Base-by-base conservation (phyloP, 108 stramenopile genomes). In the Pseudonitzschia pungens region DNA sequence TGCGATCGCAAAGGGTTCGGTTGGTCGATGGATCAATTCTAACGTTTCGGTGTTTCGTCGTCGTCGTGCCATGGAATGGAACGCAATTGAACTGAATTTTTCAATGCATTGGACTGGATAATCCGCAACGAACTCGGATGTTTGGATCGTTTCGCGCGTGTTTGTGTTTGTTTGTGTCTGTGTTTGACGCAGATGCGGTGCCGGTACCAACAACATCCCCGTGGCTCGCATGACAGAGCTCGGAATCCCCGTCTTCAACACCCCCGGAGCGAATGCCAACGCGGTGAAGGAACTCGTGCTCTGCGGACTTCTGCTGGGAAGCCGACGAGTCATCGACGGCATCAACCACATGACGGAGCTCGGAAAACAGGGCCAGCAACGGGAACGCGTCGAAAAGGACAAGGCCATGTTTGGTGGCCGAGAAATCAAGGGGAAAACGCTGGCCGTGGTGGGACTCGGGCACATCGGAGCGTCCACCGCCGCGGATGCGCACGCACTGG, bases 221-320 rank as follows among this genome's bases (percentile, higher is more conserved):
- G 87, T 92, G 27, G 58, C 87, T 16, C 87, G 89, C 33, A 87
- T 88, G 80, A 89, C 89, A 14, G 86, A 91, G 74, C 70, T 87
- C 8, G 93, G 93, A 43, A 89, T 95, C 42, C 89, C 89, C 22
- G 93, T 95, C 24, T 90, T 95, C 78, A 95, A 95, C 71, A 95
- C 93, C 15, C 93, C 93, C 11, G 93, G 93, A 29, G 93, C 89
- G 21, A 95, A 95, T 80, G 89, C 93, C 59, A 89, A 87, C 71
- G 89, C 90, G 50, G 89, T 90, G 55, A 90, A 88, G 68, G 93
- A 95, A 80, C 70, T 95, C 24, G 84, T 91, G 44, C 44, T 95
- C 15, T 85, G 86, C 40, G 86, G 84, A 52, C 29, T 95, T 54
- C 70, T 95, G 28, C 71, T 90, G 33, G 85, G 84, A 43, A 72